Conservation (phyloP, 192 early-diverging fungal species). For the Coemansia reversa region DNA sequence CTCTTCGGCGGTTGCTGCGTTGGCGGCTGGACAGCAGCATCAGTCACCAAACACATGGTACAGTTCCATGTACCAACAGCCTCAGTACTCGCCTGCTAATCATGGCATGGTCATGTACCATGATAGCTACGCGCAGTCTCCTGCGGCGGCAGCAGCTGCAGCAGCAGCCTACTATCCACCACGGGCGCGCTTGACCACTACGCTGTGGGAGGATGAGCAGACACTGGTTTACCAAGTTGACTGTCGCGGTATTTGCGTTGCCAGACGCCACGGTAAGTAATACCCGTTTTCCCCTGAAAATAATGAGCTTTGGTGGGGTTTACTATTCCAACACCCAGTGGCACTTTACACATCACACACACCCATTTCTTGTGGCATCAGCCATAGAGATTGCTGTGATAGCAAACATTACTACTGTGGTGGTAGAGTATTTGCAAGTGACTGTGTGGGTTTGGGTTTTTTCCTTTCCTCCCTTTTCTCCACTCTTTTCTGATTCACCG, state of each 20-base stretch:
- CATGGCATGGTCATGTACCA: constrained; percentile 55
- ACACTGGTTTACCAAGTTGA: constrained; percentile 81
- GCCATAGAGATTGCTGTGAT: constrained; percentile 3
- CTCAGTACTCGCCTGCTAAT: constrained; percentile 47
- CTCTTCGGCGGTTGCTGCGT: constrained; percentile 27
- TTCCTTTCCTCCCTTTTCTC: background rate
- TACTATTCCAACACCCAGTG: background rate
- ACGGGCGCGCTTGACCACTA: constrained; percentile 60
- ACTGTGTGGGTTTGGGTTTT: background rate
- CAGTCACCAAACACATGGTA: constrained; percentile 47
- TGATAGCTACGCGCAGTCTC: constrained; percentile 46
- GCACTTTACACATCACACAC: background rate
- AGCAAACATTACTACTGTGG: constrained; percentile 7
- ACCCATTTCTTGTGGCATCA: constrained; percentile 8
- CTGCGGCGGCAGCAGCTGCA: constrained; percentile 43
- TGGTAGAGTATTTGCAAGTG: background rate
- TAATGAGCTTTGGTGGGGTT: constrained; percentile 3
- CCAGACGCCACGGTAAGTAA: constrained; percentile 64
- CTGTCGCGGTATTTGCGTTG: constrained; percentile 76
- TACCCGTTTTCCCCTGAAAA: constrained; percentile 12
- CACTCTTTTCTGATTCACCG: background rate
- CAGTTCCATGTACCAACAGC: constrained; percentile 45
- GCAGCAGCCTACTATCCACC: constrained; percentile 56
- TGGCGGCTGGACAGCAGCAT: constrained; percentile 44
- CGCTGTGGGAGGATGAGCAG: constrained; percentile 82